Evolutionary conservation across 306 rosid genomes (phyloP).

Genomic region (Biancaea sappan): DNA sequence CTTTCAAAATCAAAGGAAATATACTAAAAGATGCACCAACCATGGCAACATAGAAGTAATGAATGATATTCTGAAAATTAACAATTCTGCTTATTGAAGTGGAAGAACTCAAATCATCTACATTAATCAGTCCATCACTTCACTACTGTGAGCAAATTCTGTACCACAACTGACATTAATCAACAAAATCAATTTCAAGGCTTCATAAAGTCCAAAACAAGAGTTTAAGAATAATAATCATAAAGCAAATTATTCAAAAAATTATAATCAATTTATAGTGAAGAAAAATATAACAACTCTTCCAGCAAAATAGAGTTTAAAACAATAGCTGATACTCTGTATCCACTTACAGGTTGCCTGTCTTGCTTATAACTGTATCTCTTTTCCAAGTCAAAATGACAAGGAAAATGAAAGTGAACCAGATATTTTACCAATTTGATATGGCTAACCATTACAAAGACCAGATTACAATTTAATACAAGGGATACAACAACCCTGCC

Average conservation of each 20-base stretch:
- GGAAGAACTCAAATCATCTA: slow-evolving; percentile 17
- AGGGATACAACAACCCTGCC: slow-evolving; percentile 2
- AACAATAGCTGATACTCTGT: neutral
- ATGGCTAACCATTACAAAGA: neutral
- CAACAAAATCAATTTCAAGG: neutral
- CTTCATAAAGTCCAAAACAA: neutral
- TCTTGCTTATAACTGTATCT: slow-evolving; percentile 6
- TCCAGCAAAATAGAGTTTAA: neutral
- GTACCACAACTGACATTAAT: slow-evolving; percentile 13
- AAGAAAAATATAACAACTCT: neutral
- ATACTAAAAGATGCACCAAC: slow-evolving; percentile 17
- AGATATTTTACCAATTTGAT: slow-evolving; percentile 8
- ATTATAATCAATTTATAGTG: neutral
- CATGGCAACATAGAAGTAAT: slow-evolving; percentile 6
- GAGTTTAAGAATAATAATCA: slow-evolving; percentile 19
- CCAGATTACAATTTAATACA: slow-evolving; percentile 11
- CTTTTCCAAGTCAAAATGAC: slow-evolving; percentile 21
- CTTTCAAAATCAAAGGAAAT: slow-evolving; percentile 29
- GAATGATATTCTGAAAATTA: neutral
- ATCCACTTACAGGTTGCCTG: neutral
- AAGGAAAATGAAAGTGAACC: neutral
- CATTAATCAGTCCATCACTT: slow-evolving; percentile 14
- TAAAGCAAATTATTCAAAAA: neutral
- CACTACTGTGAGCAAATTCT: neutral
- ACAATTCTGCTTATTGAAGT: slow-evolving; percentile 17